Base-by-base conservation (phyloP, 139 green algal species). In the Volvox africanus region DNA sequence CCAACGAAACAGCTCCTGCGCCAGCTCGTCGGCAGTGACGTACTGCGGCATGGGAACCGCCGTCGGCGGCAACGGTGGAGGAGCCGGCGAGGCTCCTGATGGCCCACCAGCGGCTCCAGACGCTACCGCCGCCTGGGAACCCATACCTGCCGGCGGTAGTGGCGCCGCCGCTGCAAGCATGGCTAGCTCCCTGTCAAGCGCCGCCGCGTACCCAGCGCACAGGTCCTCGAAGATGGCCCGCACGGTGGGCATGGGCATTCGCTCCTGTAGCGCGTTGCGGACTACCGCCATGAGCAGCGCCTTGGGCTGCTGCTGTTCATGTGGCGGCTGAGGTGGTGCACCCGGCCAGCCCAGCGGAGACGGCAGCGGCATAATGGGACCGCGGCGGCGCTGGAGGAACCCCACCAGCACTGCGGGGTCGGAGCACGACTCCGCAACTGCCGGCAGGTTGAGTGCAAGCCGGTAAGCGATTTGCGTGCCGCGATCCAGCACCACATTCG, bases 301-400 rank as follows among this genome's bases (percentile, higher is more conserved):
- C 79, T 89, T 76, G 28, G 93, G 91, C 22, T 37, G 65, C 37
- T 24, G 65, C 65, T 73, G 65, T 2, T 28, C 21, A 6, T 73
- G 62, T 9, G 77, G 32, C 50, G 75, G n/a, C 2, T 69, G 80
- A n/a, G 19, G 65, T 24, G 24, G 65, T 12, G 65, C 68, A 14
- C 33, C 32, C 32, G 62, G 13, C 24, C 17, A 3, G 0, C 32
- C 26, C 26, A 5, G 35, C 37, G n/a, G 71, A 20, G 44, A 26
- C 35, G 69, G 82, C 78, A 79, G 68, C 44, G 65, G 50, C 28
- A 84, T 24, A 36, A 55, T 36, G 79, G 69, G 33, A 0, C 71
- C 61, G 22, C 83, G 86, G 36, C 94, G 81, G 35, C 92, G 91
- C 87, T 92, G 82, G 78, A 96, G 91, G 65, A 95, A 92, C 14